Conservation (phyloP, 1,284 basidiomycete species). For the Boletus smithii region DNA sequence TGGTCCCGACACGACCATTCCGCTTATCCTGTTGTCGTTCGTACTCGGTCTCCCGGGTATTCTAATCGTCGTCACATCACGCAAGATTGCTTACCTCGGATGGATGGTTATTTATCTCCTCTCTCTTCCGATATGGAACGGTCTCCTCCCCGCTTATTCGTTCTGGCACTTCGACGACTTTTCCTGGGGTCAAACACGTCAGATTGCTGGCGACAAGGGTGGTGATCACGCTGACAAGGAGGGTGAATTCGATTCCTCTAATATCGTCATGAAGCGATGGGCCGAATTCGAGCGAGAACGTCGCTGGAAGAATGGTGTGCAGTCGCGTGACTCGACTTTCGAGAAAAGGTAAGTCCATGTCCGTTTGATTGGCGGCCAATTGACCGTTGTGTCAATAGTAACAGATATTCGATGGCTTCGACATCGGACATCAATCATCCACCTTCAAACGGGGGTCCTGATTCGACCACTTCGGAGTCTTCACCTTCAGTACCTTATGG, state of each 20-base stretch:
- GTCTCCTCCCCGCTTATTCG: slow-evolving; percentile 88
- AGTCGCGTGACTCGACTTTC: slow-evolving; percentile 76
- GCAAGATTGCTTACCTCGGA: slow-evolving; percentile 90
- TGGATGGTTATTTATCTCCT: slow-evolving; percentile 97
- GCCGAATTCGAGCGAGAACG: slow-evolving; percentile 97
- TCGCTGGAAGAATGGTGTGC: slow-evolving; percentile 84
- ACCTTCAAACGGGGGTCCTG: slow-evolving; percentile 46
- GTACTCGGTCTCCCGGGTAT: slow-evolving; percentile 95
- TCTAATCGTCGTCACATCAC: slow-evolving; percentile 90
- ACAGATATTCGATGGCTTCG: slow-evolving; percentile 76
- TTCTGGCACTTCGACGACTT: slow-evolving; percentile 99
- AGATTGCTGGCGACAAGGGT: slow-evolving; percentile 74
- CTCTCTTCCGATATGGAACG: slow-evolving; percentile 95
- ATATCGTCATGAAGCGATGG: slow-evolving; percentile 99
- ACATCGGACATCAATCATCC: slow-evolving; percentile 66
- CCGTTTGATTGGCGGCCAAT: slow-evolving; percentile 9
- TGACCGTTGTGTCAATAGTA: slow-evolving; percentile 33
- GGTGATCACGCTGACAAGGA: slow-evolving; percentile 84
- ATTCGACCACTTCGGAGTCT: slow-evolving; percentile 65
- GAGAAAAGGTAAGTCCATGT: slow-evolving; percentile 61
- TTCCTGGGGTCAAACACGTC: slow-evolving; percentile 96
- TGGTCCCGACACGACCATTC: slow-evolving; percentile 80
- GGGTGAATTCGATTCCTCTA: slow-evolving; percentile 92
- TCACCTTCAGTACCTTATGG: slow-evolving; percentile 38
- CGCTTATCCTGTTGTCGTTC: slow-evolving; percentile 90